Evolutionary conservation across 2,329 filamentous ascomycete species (phyloP), one percentile per base, ranked within the genome.

Genomic region (Corniculantispora saksenae): DNA sequence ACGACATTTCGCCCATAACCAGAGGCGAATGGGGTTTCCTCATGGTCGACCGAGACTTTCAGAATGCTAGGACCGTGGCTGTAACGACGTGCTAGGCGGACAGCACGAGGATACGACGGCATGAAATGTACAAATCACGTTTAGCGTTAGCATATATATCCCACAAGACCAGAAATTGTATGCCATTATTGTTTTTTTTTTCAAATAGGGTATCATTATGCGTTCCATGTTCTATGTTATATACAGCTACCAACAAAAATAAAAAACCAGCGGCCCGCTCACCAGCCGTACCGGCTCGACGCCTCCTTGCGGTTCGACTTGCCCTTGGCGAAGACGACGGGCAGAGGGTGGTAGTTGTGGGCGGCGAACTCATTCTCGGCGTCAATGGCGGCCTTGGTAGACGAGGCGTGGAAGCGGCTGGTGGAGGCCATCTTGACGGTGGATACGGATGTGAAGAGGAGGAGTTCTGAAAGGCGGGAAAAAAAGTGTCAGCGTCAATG

Each of bases 271-370:
- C n/a, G n/a, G n/a, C n/a, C n/a, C n/a, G 61, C 19, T 69, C 77
- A 80, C 92, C 93, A 97, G 6, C 94, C 94, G 79, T 97, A 97
- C 71, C 87, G 87, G 65, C 86, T 89, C 4, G 91, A 91, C 23
- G 92, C 92, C 75, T 97, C 93, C 71, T 87, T 89, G 76, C 92
- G 89, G 73, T 94, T 95, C 71, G 85, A 86, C 79, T 86, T 89
- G 7, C 93, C 92, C 70, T 89, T 83, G 23, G 93, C 93, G 81
- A 97, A 97, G 75, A 97, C 95, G 66, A 99, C 89, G 48, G 95
- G 95, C 2, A 99, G 87, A 19, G 95, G 95, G 80, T 98, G 94
- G 84, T 99, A 99, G 84, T 99, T 99, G 87, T 99, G 95, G 57
- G 95, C 95, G 58, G 95, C 95, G 78, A 87, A 94, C 76, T 91